Evolutionary conservation across 2,329 filamentous ascomycete species (phyloP), one percentile per base, ranked within the genome.

Genomic region (Zymoseptoria pseudotritici): DNA sequence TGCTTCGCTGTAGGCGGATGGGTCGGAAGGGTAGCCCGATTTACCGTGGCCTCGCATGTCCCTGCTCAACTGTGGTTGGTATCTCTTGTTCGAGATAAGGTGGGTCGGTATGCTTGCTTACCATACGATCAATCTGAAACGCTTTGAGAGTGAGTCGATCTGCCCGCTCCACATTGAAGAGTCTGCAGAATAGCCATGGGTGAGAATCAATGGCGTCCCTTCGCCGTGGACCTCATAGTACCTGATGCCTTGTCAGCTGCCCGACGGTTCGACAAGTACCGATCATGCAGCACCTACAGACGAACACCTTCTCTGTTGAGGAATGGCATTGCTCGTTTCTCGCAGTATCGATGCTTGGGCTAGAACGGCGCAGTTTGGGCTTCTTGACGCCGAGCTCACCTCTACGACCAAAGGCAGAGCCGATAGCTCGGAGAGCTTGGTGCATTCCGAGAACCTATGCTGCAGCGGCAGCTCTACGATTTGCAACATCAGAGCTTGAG

Each of bases 101-200:
- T 17, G 1, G 22, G 19, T 20, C n/a, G 11, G 10, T 36, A 13
- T 31, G 31, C 7, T 13, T 6, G 6, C 17, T n/a, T 63, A 63
- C 63, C 66, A 70, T 17, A 65, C 59, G 19, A 70, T 66, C 1
- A 69, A 49, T 53, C 64, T 66, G 62, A 63, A 67, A 13, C 63
- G 59, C 31, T 56, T 58, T 5, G 59, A 65, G n/a, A 69, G 56
- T 11, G 57, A 31, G 9, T 55, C 55, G 22, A 68, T 61, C 58
- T 70, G 69, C 24, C 63, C 65, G 36, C 60, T 58, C 67, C 68
- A 70, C 67, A 70, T 69, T 26, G 58, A 64, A 11, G 65, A 70
- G 13, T 63, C 68, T 2, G 68, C 66, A n/a, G 67, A 68, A 57
- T 66, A 70, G 60, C 68, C 67, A 63, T 69, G 68, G 7, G 65